Evolutionary conservation across 1,284 basidiomycete genomes (phyloP).

Genomic region (Stygiomarasmius scandens): DNA sequence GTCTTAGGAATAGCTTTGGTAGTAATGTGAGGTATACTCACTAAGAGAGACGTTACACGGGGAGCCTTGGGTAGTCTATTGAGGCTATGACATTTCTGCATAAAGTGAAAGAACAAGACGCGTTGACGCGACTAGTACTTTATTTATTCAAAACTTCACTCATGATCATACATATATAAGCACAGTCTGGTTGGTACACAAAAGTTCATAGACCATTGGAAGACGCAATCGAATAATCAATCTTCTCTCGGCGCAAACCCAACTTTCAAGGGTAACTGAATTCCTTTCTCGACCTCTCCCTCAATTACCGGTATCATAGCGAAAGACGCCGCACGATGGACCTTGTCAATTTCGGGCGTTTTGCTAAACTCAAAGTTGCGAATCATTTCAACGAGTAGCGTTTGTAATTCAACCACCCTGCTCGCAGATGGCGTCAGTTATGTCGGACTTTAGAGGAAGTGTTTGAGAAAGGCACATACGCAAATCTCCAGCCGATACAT

Average conservation of each 20-base stretch:
- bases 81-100: slow-evolving; percentile 18
- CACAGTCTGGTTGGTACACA: too few species aligned
- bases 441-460: slow-evolving; percentile 11
- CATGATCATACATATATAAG: too few species aligned
- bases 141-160: too few species aligned
- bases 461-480: too few species aligned
- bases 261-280: slow-evolving; percentile 43
- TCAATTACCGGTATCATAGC: slow-evolving; percentile 51
- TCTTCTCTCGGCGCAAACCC: too few species aligned
- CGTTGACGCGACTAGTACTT: too few species aligned
- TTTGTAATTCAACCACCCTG: slow-evolving; percentile 51
- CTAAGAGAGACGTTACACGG: slow-evolving; percentile 7
- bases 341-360: slow-evolving; percentile 38
- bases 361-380: slow-evolving; percentile 49
- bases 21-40: background rate
- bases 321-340: slow-evolving; percentile 42
- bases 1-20: background rate
- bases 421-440: background rate
- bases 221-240: too few species aligned
- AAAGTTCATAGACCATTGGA: too few species aligned
- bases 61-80: slow-evolving; percentile 10
- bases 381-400: slow-evolving; percentile 50
- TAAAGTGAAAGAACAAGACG: too few species aligned
- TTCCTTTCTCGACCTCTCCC: slow-evolving; percentile 45
- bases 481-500: slow-evolving; percentile 57